Conservation (phyloP, 139 green algal species). For the Picocystis salinarum region DNA sequence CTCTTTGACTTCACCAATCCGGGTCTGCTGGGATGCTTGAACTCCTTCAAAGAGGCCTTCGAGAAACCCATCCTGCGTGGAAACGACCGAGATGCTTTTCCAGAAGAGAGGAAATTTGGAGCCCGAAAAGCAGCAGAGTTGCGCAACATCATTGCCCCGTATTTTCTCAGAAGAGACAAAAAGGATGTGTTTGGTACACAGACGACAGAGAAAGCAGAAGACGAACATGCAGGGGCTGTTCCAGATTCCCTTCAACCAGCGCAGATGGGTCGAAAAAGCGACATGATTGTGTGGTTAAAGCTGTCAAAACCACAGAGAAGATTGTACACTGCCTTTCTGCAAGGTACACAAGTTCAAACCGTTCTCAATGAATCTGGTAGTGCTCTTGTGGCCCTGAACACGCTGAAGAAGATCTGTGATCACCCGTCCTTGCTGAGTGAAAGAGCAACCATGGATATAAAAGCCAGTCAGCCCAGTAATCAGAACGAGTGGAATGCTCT, state of each 20-base stretch:
- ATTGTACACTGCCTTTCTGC: constrained; percentile 22
- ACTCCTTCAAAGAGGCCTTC: constrained; percentile 14
- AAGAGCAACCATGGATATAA: constrained; percentile 10
- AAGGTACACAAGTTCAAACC: constrained; percentile 23
- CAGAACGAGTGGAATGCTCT: constrained; percentile 4
- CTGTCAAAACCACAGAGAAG: constrained; percentile 42
- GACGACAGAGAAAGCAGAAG: background rate
- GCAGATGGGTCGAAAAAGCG: constrained; percentile 52
- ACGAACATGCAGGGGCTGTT: background rate
- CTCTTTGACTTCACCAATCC: constrained; percentile 63
- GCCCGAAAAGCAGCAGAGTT: constrained; percentile 16
- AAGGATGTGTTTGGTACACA: constrained; percentile 36
- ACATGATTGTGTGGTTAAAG: constrained; percentile 85
- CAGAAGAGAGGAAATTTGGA: constrained; percentile 29
- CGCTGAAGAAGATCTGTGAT: constrained; percentile 65
- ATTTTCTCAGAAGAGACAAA: constrained; percentile 78
- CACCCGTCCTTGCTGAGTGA: constrained; percentile 71
- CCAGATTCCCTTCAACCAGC: background rate
- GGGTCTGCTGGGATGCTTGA: constrained; percentile 12
- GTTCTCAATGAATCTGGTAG: constrained; percentile 63
- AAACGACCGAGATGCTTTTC: constrained; percentile 29
- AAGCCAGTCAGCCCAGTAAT: background rate
- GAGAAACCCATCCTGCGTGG: constrained; percentile 33
- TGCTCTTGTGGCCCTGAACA: constrained; percentile 34
- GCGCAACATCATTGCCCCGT: constrained; percentile 39